Conservation (phyloP, 2,329 filamentous ascomycete genomes). For the Gyromitra esculenta region DNA sequence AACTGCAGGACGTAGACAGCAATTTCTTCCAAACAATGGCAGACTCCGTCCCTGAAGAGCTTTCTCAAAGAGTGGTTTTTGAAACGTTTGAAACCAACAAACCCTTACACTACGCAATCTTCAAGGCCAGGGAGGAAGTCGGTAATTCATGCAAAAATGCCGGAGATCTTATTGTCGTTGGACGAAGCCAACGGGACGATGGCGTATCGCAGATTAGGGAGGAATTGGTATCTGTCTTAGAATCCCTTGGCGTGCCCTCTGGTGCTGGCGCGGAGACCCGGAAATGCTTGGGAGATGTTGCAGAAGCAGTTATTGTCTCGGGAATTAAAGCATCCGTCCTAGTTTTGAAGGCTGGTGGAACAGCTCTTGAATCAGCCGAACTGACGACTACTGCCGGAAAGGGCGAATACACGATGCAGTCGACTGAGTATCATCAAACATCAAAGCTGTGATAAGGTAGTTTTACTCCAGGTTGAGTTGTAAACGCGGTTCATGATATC, state of each 20-base stretch:
- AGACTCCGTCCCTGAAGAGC: conserved; percentile 66
- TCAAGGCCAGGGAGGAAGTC: conserved; percentile 68
- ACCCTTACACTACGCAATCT: conserved; percentile 56
- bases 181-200: conserved; percentile 63
- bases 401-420: background rate
- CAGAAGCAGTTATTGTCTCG: conserved; percentile 69
- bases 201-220: conserved; percentile 50
- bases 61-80: conserved; percentile 70
- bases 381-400: background rate
- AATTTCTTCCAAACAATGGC: conserved; percentile 69
- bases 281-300: conserved; percentile 69
- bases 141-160: conserved; percentile 71
- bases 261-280: conserved; percentile 62
- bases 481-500: background rate
- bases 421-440: background rate
- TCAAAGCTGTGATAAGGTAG: background rate
- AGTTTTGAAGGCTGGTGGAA: conserved; percentile 70
- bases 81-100: conserved; percentile 56
- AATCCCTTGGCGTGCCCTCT: conserved; percentile 53
- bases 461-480: background rate
- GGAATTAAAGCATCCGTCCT: conserved; percentile 74
- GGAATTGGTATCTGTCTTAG: conserved; percentile 54
- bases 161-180: conserved; percentile 76
- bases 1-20: conserved; percentile 62
- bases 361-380: conserved; percentile 26